Base-by-base conservation (phyloP, 2,329 filamentous ascomycete species). In the Hypoxylon sp. region DNA sequence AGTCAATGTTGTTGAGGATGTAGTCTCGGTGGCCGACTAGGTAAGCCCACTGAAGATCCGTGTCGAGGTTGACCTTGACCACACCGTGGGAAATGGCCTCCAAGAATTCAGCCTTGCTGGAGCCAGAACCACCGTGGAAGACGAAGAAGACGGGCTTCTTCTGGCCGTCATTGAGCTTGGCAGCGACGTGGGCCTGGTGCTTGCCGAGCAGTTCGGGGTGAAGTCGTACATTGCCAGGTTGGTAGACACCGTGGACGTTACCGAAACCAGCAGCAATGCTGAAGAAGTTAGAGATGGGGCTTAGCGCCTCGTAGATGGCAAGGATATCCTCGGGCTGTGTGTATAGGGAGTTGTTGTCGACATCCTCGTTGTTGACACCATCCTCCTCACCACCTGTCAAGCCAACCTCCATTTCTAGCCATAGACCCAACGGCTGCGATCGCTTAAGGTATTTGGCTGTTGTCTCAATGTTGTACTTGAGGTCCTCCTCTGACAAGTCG, bases 21-120 rank as follows among this genome's bases (percentile, higher is more conserved):
- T 94, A 99, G 86, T 99, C 95, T 73, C 96, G 93, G 85, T 98
- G 92, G 85, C 96, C 96, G 70, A 85, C 85, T 75, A 96, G 88
- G 89, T 98, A 99, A 67, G 95, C 95, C 83, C 90, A 97, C 88
- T 98, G 95, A 84, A 98, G 89, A 81, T 99, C 96, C 56, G 96
- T 99, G 85, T 99, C 96, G 78, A 99, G 88, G 88, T 99, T 99
- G 85, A 99, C 96, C 91, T 99, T 99, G 86, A 98, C 92, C 76
- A 99, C 95, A 87, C 96, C 96, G 83, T 95, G 92, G 80, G 86
- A 85, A 83, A 98, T 98, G 80, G 95, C 95, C 77, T 94, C 90
- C 72, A 86, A 87, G 89, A 92, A 99, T 86, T 99, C 96, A 76
- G 93, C 84, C 87, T 97, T 97, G 81, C 88, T 88, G 74, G 93